Base-by-base conservation (phyloP, 2,329 filamentous ascomycete genomes). In the Chaetomium strumarium region DNA sequence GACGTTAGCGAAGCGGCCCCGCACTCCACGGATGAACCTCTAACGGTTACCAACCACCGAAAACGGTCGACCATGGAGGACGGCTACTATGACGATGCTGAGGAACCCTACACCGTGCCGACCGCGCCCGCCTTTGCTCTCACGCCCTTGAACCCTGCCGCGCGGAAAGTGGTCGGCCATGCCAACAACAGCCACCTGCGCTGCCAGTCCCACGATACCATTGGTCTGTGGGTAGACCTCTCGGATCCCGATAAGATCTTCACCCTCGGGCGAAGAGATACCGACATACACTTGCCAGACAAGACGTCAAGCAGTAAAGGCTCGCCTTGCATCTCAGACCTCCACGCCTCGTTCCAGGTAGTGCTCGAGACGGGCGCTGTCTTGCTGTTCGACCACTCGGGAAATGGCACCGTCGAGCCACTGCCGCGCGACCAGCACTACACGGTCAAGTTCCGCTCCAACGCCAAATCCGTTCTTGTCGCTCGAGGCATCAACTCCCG, bases 301-400 rank as follows among this genome's bases (percentile, higher is more conserved):
- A 12, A 41, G 3, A 41, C 33, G 16, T 50, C 55, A 10, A 49
- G 34, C 46, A 33, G 46, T 40, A 46, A 53, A 17, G 49, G 51
- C 8, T 51, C 54, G 14, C 51, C 60, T 4, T 50, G 60, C 4
- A 63, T 66, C 11, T 59, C 57, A 4, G 37, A 43, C 11, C n/a
- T 41, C 3, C 64, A 66, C 12, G 63, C 63, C 17, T 59, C 56
- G 10, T 64, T 66, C 17, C n/a, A 54, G 9, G 51, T 60, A 13
- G 58, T 58, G 29, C 36, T 33, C 8, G 45, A 56, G 9, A 64
- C 61, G 1, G 63, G 64, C 5, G 63, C 63, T 16, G 62, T 66
- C 1, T 34, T 66, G 12, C 51, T 66, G 7, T 52, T 43, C n/a
- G 63, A 66, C 48, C 38, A 55, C 13, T 64, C 64, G 13, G 19